Percentiles rank a stretch among this genome's conserved stretches.
These are phyloP conservation scores for Letharia columbiana DNA, from an alignment of 495 filamentous ascomycete species.

Conservation along the genomic window DNA sequence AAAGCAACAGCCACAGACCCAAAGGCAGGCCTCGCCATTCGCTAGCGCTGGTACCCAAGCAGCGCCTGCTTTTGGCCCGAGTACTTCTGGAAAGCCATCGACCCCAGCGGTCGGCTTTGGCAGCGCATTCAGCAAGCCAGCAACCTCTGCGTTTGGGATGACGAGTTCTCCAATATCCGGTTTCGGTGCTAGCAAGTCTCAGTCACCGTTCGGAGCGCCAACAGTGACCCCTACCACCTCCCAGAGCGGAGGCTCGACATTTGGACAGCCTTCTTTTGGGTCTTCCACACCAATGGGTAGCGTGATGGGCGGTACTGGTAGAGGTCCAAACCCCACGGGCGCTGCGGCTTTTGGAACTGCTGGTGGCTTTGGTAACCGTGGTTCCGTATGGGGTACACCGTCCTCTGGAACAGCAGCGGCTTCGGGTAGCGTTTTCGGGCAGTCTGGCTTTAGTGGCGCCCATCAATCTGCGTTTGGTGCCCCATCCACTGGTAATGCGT, in stretches of 20 bases:
- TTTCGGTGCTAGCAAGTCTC: conserved; percentile 29
- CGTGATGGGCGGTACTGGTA: neutral
- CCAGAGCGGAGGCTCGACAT: conserved; percentile 27
- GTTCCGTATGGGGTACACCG: conserved; percentile 36
- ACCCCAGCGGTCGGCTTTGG: conserved; percentile 33
- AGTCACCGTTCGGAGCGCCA: conserved; percentile 27
- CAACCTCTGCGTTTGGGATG: conserved; percentile 15
- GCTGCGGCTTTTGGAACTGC: conserved; percentile 47
- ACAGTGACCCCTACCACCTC: conserved; percentile 10
- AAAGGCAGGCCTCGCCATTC: conserved; percentile 28
- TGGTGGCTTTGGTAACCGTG: conserved; percentile 30
- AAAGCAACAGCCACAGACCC: conserved; percentile 28
- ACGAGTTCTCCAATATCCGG: conserved; percentile 17
- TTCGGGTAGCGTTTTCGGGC: conserved; percentile 28
- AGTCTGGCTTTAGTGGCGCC: conserved; percentile 23
- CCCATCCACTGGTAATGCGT: conserved; percentile 7
- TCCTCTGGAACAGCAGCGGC: conserved; percentile 23
- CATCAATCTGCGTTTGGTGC: conserved; percentile 25
- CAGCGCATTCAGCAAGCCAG: conserved; percentile 10
- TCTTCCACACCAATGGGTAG: conserved; percentile 34
- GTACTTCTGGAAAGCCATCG: conserved; percentile 28
- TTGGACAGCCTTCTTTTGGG: conserved; percentile 44
- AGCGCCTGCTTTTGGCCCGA: conserved; percentile 25
- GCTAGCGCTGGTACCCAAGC: conserved; percentile 24
- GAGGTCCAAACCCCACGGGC: conserved; percentile 14